Conservation (phyloP, 169 alveolate species). For the Sarcocystis neurona region DNA sequence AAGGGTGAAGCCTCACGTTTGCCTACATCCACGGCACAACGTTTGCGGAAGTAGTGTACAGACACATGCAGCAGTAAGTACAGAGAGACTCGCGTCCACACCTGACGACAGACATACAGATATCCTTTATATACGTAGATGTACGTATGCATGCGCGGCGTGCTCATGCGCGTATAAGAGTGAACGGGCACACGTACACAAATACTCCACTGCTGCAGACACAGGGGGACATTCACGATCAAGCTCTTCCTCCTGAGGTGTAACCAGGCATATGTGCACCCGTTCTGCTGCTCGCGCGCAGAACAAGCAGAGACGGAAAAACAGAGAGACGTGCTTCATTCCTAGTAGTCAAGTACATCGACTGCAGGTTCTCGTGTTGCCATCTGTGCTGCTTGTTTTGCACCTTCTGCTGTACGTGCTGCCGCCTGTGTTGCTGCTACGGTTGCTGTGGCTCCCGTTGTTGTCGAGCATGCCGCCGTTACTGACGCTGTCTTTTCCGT, state of each 20-base stretch:
- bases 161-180: too few relatives aligned
- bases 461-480: neutral
- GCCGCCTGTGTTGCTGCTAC: neutral
- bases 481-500: neutral
- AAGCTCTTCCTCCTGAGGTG: constrained; percentile 12
- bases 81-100: too few relatives aligned
- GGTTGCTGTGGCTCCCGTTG: neutral
- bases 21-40: neutral
- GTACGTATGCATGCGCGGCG: too few relatives aligned
- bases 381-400: neutral
- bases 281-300: neutral
- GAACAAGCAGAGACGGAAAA: neutral
- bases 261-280: neutral
- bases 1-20: neutral
- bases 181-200: too few relatives aligned
- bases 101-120: too few relatives aligned
- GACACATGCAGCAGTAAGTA: too few relatives aligned
- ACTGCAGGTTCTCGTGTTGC: too few relatives aligned
- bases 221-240: constrained; percentile 13
- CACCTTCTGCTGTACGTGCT: neutral
- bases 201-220: constrained; percentile 24
- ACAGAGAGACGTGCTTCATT: too few relatives aligned
- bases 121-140: too few relatives aligned
- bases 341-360: too few relatives aligned
- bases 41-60: too few relatives aligned